Conservation (phyloP, 257 asterid species). For the Solanum peruvianum region DNA sequence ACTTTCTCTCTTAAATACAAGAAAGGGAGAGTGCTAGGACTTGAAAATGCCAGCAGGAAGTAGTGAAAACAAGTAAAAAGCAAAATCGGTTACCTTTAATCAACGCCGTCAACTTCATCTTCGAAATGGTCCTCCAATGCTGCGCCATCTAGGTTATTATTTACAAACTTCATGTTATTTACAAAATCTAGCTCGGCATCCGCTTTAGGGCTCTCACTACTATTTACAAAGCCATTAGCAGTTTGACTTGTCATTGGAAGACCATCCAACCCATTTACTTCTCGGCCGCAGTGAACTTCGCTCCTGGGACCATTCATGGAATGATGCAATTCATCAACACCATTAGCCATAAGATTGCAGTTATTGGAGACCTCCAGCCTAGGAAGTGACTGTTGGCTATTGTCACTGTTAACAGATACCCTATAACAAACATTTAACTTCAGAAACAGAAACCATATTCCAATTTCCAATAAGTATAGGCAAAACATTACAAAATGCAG, state of each 20-base stretch:
- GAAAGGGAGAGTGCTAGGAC: neutral
- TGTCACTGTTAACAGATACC: conserved; percentile 23
- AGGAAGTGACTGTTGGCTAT: conserved; percentile 23
- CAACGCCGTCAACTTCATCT: conserved; percentile 23
- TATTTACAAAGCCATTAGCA: conserved; percentile 42
- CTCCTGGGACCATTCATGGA: conserved; percentile 20
- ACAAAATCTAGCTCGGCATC: conserved; percentile 35
- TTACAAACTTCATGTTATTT: conserved; percentile 47
- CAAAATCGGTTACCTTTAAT: conserved; percentile 38
- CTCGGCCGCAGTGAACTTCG: conserved; percentile 15
- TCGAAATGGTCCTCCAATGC: conserved; percentile 29
- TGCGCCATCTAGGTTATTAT: conserved; percentile 40
- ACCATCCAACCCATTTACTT: conserved; percentile 25
- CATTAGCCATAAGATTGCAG: conserved; percentile 12
- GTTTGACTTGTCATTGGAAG: conserved; percentile 22
- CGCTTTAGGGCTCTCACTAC: conserved; percentile 27
- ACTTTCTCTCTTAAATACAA: neutral
- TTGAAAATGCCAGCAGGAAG: neutral
- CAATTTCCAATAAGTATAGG: neutral
- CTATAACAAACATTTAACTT: neutral
- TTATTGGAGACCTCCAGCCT: conserved; percentile 25
- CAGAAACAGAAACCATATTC: neutral
- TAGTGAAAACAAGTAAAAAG: neutral
- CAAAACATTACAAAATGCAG: neutral
- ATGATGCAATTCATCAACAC: conserved; percentile 25